Conservation (phyloP, 2,329 filamentous ascomycete species). For the Pseudogymnoascus sp. region DNA sequence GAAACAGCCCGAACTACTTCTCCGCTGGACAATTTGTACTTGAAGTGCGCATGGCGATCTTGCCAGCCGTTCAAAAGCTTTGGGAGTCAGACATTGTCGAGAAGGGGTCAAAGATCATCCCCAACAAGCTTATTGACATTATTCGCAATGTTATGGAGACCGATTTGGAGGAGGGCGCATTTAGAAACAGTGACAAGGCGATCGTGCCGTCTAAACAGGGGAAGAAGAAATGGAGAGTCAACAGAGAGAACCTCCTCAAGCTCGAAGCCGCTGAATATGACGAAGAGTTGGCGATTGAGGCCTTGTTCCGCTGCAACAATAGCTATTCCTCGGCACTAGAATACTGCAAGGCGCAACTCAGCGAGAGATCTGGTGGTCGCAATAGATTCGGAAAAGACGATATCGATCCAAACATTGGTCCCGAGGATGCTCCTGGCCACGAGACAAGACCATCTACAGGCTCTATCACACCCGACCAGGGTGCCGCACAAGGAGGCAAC, state of each 20-base stretch:
- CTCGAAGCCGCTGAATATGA: constrained; percentile 43
- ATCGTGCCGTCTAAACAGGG: constrained; percentile 31
- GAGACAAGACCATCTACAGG: constrained; percentile 26
- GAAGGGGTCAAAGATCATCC: constrained; percentile 67
- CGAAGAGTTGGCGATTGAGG: constrained; percentile 65
- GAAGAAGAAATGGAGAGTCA: constrained; percentile 45
- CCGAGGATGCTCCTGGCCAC: constrained; percentile 22
- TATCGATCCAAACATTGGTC: constrained; percentile 20
- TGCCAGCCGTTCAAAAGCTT: constrained; percentile 68
- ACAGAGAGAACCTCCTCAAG: constrained; percentile 38
- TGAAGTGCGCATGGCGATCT: constrained; percentile 72
- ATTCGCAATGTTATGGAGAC: constrained; percentile 69
- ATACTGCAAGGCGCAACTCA: constrained; percentile 64
- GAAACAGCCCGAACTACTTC: constrained; percentile 54
- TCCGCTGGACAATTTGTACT: constrained; percentile 71
- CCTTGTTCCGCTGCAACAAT: constrained; percentile 75
- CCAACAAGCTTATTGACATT: constrained; percentile 76
- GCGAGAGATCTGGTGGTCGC: constrained; percentile 51
- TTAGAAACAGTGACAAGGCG: constrained; percentile 55
- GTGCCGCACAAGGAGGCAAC: constrained; percentile 18
- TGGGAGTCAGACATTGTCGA: constrained; percentile 85
- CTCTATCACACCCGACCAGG: constrained; percentile 24
- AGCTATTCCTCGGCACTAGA: constrained; percentile 54
- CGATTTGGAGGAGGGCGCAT: constrained; percentile 66
- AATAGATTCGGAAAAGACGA: constrained; percentile 63